phyloP scores from a whole-genome alignment of 441 rosid genomes.

The Pelargonium hybrid region DNA sequence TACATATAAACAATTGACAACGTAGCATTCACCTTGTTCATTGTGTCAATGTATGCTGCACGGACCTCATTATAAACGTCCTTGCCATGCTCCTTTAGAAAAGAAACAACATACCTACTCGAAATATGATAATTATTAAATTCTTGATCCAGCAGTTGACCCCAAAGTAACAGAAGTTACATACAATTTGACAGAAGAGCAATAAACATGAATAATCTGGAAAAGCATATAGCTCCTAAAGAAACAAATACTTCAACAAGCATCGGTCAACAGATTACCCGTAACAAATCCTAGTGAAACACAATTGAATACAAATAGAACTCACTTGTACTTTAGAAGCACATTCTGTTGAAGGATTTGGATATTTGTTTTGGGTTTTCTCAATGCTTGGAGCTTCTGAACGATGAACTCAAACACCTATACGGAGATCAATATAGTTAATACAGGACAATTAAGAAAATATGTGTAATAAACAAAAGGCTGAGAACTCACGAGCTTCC shows the following conservation, averaged over 20 bases:
- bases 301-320: constrained; percentile 15
- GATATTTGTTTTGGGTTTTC: constrained; percentile 98
- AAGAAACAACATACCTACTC: constrained; percentile 68
- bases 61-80: constrained; percentile 86
- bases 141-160: not conserved
- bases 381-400: constrained; percentile 92
- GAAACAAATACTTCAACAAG: not conserved
- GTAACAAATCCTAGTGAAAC: not conserved
- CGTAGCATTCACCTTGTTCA: constrained; percentile 73
- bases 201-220: constrained; percentile 4
- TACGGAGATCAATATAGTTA: constrained; percentile 16
- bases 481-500: too few relatives aligned
- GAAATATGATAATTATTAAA: not conserved
- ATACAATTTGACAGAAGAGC: not conserved
- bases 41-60: constrained; percentile 88
- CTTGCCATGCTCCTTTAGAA: constrained; percentile 89
- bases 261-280: not conserved
- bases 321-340: constrained; percentile 91
- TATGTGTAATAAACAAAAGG: too few relatives aligned
- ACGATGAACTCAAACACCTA: constrained; percentile 96
- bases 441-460: too few relatives aligned
- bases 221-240: not conserved
- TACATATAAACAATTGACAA: constrained; percentile 2
- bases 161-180: not conserved
- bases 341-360: constrained; percentile 99